Evolutionary conservation across 495 filamentous ascomycete genomes (phyloP).

Genomic region (Hypoxylon trugodes): DNA sequence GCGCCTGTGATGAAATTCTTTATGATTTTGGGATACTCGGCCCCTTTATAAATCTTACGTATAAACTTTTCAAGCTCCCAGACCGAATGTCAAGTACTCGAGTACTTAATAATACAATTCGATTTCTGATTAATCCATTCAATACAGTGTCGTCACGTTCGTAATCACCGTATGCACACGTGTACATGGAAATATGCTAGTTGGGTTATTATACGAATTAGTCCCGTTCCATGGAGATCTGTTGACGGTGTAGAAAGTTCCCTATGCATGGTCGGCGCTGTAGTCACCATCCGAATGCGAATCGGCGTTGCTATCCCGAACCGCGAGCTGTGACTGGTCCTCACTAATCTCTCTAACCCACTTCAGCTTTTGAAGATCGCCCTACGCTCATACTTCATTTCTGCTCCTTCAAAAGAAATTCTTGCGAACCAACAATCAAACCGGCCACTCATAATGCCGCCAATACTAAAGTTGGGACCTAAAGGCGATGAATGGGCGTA

Average conservation of each 20-base stretch:
- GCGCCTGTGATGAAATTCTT: not conserved
- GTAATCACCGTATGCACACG: no score
- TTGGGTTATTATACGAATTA: no score
- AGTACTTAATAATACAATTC: not conserved
- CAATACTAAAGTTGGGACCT: slow-evolving; percentile 28
- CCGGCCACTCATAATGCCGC: slow-evolving; percentile 11
- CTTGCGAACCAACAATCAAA: not conserved
- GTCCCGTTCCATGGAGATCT: no score
- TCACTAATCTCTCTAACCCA: slow-evolving; percentile 1
- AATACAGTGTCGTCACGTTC: no score
- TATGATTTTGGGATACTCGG: not conserved
- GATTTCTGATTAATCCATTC: no score
- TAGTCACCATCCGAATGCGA: not conserved
- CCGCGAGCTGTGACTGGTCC: slow-evolving; percentile 4
- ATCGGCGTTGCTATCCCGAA: not conserved
- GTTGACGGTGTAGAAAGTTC: no score
- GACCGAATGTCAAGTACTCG: no score
- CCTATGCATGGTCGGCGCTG: no score
- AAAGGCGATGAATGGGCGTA: slow-evolving; percentile 40
- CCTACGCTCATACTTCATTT: not conserved
- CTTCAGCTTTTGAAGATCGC: not conserved
- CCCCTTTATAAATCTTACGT: not conserved
- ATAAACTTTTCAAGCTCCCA: no score
- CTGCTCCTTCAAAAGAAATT: not conserved
- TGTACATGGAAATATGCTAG: no score